A percentile compares a stretch with the other conserved stretches of the same genome.
Conservation (phyloP, 148 eudicot genomes). For the Persicaria maculosa region DNA sequence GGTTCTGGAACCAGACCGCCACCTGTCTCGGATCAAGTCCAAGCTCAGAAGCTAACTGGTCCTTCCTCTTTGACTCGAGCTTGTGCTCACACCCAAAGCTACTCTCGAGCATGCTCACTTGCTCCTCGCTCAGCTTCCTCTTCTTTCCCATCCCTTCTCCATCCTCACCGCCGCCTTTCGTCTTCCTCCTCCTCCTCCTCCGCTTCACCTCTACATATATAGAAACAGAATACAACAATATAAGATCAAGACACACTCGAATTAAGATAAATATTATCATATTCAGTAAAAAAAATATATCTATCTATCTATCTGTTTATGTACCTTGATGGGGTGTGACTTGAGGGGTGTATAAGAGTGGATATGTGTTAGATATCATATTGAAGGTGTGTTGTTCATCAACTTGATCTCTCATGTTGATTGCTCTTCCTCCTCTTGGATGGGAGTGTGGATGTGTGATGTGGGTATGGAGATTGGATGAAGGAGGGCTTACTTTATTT, state of each 20-base stretch:
- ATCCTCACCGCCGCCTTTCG: constrained; percentile 11
- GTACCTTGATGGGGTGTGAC: constrained; percentile 42
- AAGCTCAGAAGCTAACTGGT: constrained; percentile 61
- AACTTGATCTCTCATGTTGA: constrained; percentile 19
- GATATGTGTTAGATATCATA: constrained; percentile 43
- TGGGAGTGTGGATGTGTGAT: not conserved
- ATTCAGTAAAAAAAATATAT: not conserved
- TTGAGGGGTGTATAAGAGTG: constrained; percentile 33
- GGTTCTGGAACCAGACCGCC: constrained; percentile 96
- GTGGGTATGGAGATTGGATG: not conserved
- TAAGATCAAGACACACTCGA: not conserved
- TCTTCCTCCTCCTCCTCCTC: constrained; percentile 29
- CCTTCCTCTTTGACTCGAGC: constrained; percentile 80
- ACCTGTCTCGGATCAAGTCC: constrained; percentile 87
- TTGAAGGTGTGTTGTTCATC: constrained; percentile 33
- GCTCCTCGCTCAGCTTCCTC: constrained; percentile 61
- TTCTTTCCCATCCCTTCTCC: constrained; percentile 33
- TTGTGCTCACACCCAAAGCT: constrained; percentile 75
- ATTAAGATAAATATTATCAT: not conserved
- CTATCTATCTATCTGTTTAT: not conserved
- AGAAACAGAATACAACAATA: not conserved
- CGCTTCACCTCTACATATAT: not conserved
- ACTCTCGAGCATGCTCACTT: constrained; percentile 49
- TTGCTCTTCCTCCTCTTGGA: not conserved
- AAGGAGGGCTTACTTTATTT: constrained; percentile 7